Evolutionary conservation across 768 basidiomycete genomes (phyloP), one percentile per base, ranked within the genome.

Genomic region (Termitomyces sp.): DNA sequence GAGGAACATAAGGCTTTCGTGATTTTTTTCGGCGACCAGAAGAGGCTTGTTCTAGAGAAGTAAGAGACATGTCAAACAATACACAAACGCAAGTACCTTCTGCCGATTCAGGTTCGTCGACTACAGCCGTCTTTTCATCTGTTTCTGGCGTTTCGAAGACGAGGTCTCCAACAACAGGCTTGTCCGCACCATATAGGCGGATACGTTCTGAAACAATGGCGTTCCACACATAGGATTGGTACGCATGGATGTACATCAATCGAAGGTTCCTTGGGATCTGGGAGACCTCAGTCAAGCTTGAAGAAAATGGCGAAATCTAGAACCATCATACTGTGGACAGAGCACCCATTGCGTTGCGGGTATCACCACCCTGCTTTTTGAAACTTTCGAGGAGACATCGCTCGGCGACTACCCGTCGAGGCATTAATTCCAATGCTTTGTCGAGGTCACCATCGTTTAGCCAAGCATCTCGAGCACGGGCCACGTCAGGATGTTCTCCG

Each of bases 181-280:
- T 78, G 50, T 87, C 81, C 50, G 80, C 73, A 31, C 95, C 94
- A 64, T 85, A 86, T 48, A 78, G 77, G 57, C 83, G 85, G 65
- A 98, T 86, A 12, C 97, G 88, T 71, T 98, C 94, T 3, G 95
- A 98, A 41, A 95, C 92, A 55, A 98, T 87, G 47, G 93, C 86
- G 71, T 99, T 99, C 96, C 96, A 99, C 35, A 98, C 87, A 64
- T 98, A 99, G 15, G 92, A 95, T 70, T 99, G 97, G 68, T 98
- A 99, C 31, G 95, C 95, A 70, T 99, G 97, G 54, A 98, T 86
- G 69, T 98, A 99, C 91, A 99, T 98, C 61, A 97, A 74, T 50
- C 97, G 83, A 57, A 99, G 81, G 66, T 96, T 98, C 55, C 89
- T 82, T 14, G 97, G 97, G 62, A 99, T 98, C 96, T 98, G 62